Percentiles rank a stretch among this genome's conserved stretches.
phyloP scores from a whole-genome alignment of 495 filamentous ascomycete genomes.

The Trichodelitschia bisporula region DNA sequence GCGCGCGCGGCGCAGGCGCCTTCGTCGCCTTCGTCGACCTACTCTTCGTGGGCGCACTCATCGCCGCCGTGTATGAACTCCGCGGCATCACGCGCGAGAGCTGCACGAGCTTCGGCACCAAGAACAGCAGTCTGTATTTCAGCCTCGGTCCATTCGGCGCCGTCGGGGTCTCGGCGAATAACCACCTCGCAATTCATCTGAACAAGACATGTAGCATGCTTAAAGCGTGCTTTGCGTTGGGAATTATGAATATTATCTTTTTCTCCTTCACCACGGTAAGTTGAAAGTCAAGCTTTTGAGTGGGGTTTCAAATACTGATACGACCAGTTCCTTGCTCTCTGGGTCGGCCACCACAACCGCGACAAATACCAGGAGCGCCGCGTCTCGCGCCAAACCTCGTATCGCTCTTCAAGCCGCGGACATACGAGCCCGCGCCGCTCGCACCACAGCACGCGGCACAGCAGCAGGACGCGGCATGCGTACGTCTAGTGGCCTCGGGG shows the following conservation, averaged over 20 bases:
- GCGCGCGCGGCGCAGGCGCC: conserved; percentile 38
- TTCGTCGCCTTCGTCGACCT: conserved; percentile 67
- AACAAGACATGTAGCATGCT: conserved; percentile 73
- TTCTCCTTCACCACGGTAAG: conserved; percentile 43
- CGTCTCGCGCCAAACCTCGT: conserved; percentile 10
- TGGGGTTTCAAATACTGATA: not conserved
- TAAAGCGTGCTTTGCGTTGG: conserved; percentile 66
- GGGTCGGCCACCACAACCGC: conserved; percentile 14
- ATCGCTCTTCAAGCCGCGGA: conserved; percentile 11
- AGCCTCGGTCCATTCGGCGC: conserved; percentile 35
- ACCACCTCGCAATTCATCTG: conserved; percentile 20
- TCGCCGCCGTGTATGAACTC: conserved; percentile 54
- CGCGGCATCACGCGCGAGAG: conserved; percentile 39
- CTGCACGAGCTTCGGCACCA: conserved; percentile 51
- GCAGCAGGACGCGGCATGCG: too few relatives aligned
- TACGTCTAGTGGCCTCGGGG: too few relatives aligned
- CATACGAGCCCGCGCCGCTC: conserved; percentile 13
- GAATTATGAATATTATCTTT: conserved; percentile 67
- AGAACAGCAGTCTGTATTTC: conserved; percentile 28
- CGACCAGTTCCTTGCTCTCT: conserved; percentile 16
- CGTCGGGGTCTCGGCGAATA: conserved; percentile 16
- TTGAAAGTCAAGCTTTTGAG: not conserved
- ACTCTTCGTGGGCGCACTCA: conserved; percentile 56
- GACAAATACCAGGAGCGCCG: conserved; percentile 11
- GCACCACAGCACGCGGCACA: conserved; percentile 14